Base-by-base conservation (phyloP, 768 basidiomycete genomes). In the Lyophyllum decastes region DNA sequence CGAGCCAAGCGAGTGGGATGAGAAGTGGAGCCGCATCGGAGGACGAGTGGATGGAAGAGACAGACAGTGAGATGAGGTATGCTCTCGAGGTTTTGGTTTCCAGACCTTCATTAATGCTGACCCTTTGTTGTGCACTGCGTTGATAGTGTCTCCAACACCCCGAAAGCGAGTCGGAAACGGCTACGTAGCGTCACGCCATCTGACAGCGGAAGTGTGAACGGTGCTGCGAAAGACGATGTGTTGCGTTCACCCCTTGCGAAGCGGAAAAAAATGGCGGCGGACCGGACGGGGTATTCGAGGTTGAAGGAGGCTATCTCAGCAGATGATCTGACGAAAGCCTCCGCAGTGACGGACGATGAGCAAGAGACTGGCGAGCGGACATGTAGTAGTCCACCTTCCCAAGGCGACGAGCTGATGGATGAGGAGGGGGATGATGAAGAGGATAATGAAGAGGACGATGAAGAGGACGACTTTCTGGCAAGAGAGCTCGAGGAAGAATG, bases 391-490 rank as follows among this genome's bases (percentile, higher is more conserved):
- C 58, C 49, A 55, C 52, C 40, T 64, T 27, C 30, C 7, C 47
- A 59, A 8, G 61, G 60, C 22, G 68, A 58, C 2, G 65, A 74
- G 58, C 70, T 70, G 60, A 71, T 76, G 60, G 76, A 75, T 43
- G 73, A 74, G 9, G 74, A 75, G 45, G 73, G 73, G 9, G 74
- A 72, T 0, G 70, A 77, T 0, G 82, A 79, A 0, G 83, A 82
- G 4, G 82, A 78, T 0, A 80, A 80, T 2, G 82, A 78, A 0
- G 79, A 73, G 0, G 79, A 76, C 0, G 81, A 76, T 12, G 81
- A 79, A 1, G 89, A 89, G 4, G 89, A 90, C 41, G 90, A 92
- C 68, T 91, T 91, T 68, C 75, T 92, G n/a, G 85, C 89, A n/a
- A 79, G 86, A 38, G 91, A 89, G 66, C 75, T 92, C 62, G 88